phyloP scores from a whole-genome alignment of 306 rosid genomes.

The Delonix regia region DNA sequence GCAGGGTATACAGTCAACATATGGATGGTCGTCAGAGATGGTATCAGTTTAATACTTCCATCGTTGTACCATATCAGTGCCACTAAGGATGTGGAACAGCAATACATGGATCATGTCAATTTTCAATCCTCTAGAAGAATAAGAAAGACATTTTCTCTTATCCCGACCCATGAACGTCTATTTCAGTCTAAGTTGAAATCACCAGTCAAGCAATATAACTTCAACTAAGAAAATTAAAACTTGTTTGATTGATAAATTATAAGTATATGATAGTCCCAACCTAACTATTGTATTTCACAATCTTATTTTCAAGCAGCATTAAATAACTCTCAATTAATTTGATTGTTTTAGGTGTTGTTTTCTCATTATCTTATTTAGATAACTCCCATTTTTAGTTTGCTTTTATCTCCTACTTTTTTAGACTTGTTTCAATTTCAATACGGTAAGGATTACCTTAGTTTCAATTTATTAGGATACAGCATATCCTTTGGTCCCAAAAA shows the following conservation, averaged over 20 bases:
- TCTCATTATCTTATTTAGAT: too few relatives aligned
- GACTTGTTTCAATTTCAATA: too few relatives aligned
- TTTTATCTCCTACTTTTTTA: too few relatives aligned
- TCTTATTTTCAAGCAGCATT: too few relatives aligned
- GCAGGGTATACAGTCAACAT: background rate
- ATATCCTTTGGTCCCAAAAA: too few relatives aligned
- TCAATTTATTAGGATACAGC: too few relatives aligned
- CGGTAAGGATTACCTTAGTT: too few relatives aligned
- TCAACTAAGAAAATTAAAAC: background rate
- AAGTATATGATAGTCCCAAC: background rate
- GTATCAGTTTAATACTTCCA: background rate
- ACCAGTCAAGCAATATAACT: background rate
- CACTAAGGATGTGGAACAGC: slow-evolving; percentile 7
- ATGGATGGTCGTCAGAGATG: slow-evolving; percentile 6
- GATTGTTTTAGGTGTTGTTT: too few relatives aligned
- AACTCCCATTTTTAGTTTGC: too few relatives aligned
- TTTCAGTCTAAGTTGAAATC: background rate
- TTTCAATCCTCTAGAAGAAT: slow-evolving; percentile 5
- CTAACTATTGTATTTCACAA: too few relatives aligned
- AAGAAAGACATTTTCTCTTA: background rate
- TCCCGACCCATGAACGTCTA: background rate
- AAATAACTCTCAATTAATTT: too few relatives aligned
- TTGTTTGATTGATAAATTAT: background rate
- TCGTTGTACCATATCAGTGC: background rate
- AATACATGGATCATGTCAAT: background rate